Percentiles rank a stretch among this genome's conserved stretches.
These are phyloP conservation scores for Microbotryum violaceum DNA, from an alignment of 1,284 basidiomycete species.

Conservation along the genomic window DNA sequence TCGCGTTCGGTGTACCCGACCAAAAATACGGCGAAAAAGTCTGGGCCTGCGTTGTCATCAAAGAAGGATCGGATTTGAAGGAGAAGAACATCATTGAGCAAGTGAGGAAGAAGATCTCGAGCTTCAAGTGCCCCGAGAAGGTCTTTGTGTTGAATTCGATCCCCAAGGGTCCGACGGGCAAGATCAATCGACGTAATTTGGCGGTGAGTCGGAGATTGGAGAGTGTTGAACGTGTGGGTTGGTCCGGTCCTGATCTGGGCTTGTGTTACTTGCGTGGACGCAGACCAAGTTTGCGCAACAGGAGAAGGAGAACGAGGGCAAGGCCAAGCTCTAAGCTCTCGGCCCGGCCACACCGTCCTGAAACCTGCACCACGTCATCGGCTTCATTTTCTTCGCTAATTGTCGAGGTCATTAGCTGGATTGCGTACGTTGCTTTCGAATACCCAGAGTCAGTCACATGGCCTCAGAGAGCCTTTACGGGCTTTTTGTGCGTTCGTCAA, in stretches of 20 bases:
- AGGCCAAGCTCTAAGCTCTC: slow-evolving; percentile 6
- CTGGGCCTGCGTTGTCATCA: slow-evolving; percentile 40
- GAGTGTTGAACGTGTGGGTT: neutral
- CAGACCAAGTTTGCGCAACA: slow-evolving; percentile 10
- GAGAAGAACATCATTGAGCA: slow-evolving; percentile 34
- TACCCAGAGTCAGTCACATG: too few species aligned
- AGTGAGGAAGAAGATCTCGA: slow-evolving; percentile 33
- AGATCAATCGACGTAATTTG: slow-evolving; percentile 19
- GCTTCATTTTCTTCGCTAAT: too few species aligned
- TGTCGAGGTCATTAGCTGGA: too few species aligned
- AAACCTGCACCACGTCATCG: too few species aligned
- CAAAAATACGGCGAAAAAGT: slow-evolving; percentile 38
- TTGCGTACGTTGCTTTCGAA: too few species aligned
- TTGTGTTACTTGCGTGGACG: neutral
- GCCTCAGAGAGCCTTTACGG: too few species aligned
- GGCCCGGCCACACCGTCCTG: too few species aligned
- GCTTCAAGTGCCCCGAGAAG: slow-evolving; percentile 42
- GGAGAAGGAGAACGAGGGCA: slow-evolving; percentile 6
- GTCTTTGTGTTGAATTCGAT: slow-evolving; percentile 41
- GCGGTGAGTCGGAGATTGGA: neutral
- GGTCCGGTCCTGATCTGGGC: neutral
- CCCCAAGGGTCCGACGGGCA: slow-evolving; percentile 40
- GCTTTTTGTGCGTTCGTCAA: too few species aligned
- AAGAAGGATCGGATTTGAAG: slow-evolving; percentile 26
- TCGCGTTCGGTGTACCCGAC: slow-evolving; percentile 43